Base-by-base conservation (phyloP, 208 protist genomes). In the Acanthamoeba royreba region DNA sequence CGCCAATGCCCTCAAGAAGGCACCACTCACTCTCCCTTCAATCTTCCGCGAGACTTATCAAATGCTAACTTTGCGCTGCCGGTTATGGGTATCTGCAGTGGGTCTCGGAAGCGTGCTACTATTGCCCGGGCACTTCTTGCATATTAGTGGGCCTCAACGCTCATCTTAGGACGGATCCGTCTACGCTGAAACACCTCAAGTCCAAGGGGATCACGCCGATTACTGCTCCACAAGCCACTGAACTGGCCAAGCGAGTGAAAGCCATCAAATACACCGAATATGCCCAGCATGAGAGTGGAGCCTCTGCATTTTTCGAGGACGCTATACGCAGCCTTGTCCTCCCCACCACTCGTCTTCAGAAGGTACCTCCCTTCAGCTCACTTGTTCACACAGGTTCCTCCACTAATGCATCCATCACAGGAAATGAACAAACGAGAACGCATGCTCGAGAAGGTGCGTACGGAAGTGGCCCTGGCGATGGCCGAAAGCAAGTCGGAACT, bases 71-170 rank as follows among this genome's bases (percentile, higher is more conserved):
- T 28, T 42, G 11, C 45, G n/a, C 53, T 52, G 2, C 38, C 89
- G 38, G 25, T 42, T 28, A 74, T 92, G 15, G 25, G 28, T 81
- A 25, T 8, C 25, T 15, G 28, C 61, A 94, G 92, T 95, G 94
- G 94, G 74, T 95, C 3, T 74, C 94, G 7, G 94, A 95, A 92
- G 91, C 92, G 22, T 49, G 9, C 28, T 88, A 94, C 49, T 58
- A 95, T 86, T 94, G 92, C 63, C 92, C 94, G 38, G 77, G 91
- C 38, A 91, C 79, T 33, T 85, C 94, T 1, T 95, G 43, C 86
- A 38, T 95, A 8, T 49, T 95, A 2, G 92, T 95, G 49, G 94
- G 94, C 53, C 93, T 88, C 13, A 74, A 95, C 66, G 42, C 88
- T 15, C 92, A 95, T 63, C 77, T 89, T 2, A 63, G 94, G 2